These are phyloP conservation scores for Filosporella fistucella DNA, from an alignment of 495 filamentous ascomycete species.

Conservation along the genomic window DNA sequence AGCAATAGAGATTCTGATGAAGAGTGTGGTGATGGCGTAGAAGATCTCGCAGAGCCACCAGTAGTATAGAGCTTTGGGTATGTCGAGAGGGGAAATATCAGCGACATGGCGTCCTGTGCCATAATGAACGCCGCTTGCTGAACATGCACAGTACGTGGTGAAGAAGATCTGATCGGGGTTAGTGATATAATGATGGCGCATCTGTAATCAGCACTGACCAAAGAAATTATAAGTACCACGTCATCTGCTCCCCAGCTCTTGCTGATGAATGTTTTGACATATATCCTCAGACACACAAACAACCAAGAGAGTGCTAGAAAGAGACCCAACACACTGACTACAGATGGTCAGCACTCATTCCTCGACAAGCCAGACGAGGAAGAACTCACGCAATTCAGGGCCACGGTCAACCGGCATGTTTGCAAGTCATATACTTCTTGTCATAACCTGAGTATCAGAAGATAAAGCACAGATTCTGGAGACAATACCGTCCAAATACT, in stretches of 20 bases:
- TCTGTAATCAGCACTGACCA: slow-evolving; percentile 11
- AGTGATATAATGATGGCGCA: background rate
- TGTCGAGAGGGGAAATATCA: slow-evolving; percentile 6
- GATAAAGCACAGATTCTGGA: too few relatives aligned
- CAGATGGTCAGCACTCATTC: background rate
- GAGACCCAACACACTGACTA: slow-evolving; percentile 16
- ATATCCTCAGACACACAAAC: slow-evolving; percentile 18
- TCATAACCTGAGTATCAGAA: too few relatives aligned
- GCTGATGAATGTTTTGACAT: slow-evolving; percentile 16
- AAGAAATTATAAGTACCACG: slow-evolving; percentile 7
- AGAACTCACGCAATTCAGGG: slow-evolving; percentile 11
- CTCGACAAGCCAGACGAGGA: background rate
- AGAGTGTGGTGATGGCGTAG: slow-evolving; percentile 31
- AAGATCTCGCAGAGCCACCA: slow-evolving; percentile 29
- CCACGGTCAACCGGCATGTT: slow-evolving; percentile 12
- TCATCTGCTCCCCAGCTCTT: slow-evolving; percentile 22
- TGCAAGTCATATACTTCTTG: too few relatives aligned
- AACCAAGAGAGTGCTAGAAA: slow-evolving; percentile 18
- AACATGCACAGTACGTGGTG: slow-evolving; percentile 6
- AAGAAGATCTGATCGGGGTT: slow-evolving; percentile 14
- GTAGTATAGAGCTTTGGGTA: slow-evolving; percentile 12
- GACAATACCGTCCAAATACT: too few relatives aligned
- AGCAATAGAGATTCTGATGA: slow-evolving; percentile 34
- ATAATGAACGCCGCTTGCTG: slow-evolving; percentile 10
- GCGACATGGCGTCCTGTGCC: slow-evolving; percentile 16